A percentile compares a stretch with the other conserved stretches of the same genome.
Conservation (phyloP, 768 basidiomycete species). For the Russula abietina region DNA sequence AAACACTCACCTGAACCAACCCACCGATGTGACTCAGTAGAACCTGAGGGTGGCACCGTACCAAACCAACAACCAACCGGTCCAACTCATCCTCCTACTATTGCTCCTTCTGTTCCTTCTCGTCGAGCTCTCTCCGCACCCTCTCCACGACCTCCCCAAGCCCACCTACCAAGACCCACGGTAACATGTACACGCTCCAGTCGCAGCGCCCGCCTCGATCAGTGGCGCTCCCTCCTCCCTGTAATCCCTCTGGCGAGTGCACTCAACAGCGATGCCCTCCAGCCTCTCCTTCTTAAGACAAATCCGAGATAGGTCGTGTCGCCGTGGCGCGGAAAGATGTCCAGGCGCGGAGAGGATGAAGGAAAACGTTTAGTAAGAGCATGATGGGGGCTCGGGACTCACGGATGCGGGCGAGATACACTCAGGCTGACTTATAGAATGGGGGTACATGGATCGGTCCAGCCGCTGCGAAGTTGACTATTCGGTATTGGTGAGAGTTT, state of each 20-base stretch:
- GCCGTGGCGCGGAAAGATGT: slow-evolving; percentile 25
- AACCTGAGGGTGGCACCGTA: too few relatives aligned
- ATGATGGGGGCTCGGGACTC: slow-evolving; percentile 11
- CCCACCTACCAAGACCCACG: slow-evolving; percentile 11
- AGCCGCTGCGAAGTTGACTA: slow-evolving; percentile 47
- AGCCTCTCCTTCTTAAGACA: slow-evolving; percentile 46
- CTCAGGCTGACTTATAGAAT: slow-evolving; percentile 28
- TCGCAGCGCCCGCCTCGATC: slow-evolving; percentile 29
- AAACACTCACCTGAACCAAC: neutral
- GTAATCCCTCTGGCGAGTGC: neutral
- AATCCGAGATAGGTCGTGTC: slow-evolving; percentile 51
- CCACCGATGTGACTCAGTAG: too few relatives aligned
- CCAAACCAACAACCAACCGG: neutral
- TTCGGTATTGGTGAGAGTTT: slow-evolving; percentile 52
- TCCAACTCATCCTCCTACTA: neutral
- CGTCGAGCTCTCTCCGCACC: slow-evolving; percentile 20
- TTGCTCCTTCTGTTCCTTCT: neutral
- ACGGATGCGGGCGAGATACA: slow-evolving; percentile 36
- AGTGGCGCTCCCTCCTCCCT: slow-evolving; percentile 38
- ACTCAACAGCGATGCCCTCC: slow-evolving; percentile 47
- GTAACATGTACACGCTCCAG: slow-evolving; percentile 24
- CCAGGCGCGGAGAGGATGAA: slow-evolving; percentile 19
- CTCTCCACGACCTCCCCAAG: slow-evolving; percentile 19
- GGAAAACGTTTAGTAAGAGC: neutral
- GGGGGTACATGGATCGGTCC: slow-evolving; percentile 29